Evolutionary conservation across 1,284 basidiomycete species (phyloP), one percentile per base, ranked within the genome.

Genomic region (Chalciporus sp.): DNA sequence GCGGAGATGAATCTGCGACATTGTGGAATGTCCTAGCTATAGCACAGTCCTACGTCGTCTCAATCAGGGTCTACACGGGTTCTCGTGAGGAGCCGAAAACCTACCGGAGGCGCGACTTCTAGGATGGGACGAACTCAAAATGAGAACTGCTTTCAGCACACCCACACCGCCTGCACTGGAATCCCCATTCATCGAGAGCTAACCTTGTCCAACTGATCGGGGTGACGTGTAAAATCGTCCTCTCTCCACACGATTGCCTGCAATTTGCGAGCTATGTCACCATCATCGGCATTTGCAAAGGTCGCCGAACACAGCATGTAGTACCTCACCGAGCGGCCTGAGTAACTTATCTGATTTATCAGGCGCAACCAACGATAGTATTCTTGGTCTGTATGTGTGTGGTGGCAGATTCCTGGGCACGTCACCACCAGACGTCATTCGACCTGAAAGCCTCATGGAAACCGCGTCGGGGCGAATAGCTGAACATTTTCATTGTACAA

Each of bases 121-220:
- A 14, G 41, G 56, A 49, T 49, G 49, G 51, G 44, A 41, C 39
- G 53, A 51, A 27, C 27, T 27, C 20, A 51, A 23, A 37, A 47
- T 51, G 50, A 48, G 17, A 37, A 23, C 61, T 49, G 52, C 49
- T 67, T 58, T 52, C 45, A 53, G 51, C 6, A 23, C 23, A 23
- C 23, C 23, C 23, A 51, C 54, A 53, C 52, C 35, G 56, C 59
- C 52, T 31, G 55, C 57, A 55, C 33, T 29, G 44, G 45, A 62
- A 54, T 60, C 64, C 65, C 66, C 57, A 52, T 53, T 47, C 47
- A 20, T 51, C 50, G 7, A 29, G 55, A 72, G 69, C 64, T 72
- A 69, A 69, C 67, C 70, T 69, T 69, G 71, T 70, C 48, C 48
- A 26, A 48, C 17, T 60, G 61, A 70, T 65, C 56, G 58, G 61